A percentile compares a stretch with the other conserved stretches of the same genome.
These are phyloP conservation scores for Kuraishia borneana DNA, from an alignment of 805 yeast genomes.

Conservation along the genomic window DNA sequence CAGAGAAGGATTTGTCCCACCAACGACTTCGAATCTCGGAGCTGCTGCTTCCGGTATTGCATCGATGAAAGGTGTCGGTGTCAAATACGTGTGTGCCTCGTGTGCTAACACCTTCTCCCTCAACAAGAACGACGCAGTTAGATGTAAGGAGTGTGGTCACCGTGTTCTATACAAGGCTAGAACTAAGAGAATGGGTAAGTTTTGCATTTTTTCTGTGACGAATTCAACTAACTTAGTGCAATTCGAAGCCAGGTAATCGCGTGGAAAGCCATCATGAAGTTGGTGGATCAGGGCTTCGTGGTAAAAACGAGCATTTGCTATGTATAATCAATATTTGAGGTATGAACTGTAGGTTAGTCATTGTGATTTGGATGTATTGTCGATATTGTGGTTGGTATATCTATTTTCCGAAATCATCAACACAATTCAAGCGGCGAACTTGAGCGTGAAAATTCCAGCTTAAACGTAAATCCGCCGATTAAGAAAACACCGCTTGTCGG, in stretches of 20 bases:
- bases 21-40: slow-evolving; percentile 59
- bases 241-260: slow-evolving; percentile 67
- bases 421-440: too few relatives aligned
- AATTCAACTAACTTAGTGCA: slow-evolving; percentile 32
- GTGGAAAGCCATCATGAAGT: too few relatives aligned
- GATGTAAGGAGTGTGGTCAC: slow-evolving; percentile 98
- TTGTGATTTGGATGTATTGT: too few relatives aligned
- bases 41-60: slow-evolving; percentile 81
- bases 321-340: too few relatives aligned
- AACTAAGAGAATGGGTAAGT: slow-evolving; percentile 86
- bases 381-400: too few relatives aligned
- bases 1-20: slow-evolving; percentile 85
- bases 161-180: slow-evolving; percentile 95
- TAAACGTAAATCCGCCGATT: too few relatives aligned
- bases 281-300: too few relatives aligned
- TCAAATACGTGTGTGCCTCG: slow-evolving; percentile 90
- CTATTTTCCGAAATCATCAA: too few relatives aligned
- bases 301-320: too few relatives aligned
- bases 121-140: slow-evolving; percentile 89
- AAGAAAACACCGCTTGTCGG: too few relatives aligned
- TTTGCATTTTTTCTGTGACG: slow-evolving; percentile 13
- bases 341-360: too few relatives aligned
- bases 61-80: slow-evolving; percentile 62
- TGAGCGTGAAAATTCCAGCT: too few relatives aligned
- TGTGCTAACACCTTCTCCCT: slow-evolving; percentile 85